phyloP scores from a whole-genome alignment of 2,329 filamentous ascomycete genomes.

The Ophiostoma angusticollis region DNA sequence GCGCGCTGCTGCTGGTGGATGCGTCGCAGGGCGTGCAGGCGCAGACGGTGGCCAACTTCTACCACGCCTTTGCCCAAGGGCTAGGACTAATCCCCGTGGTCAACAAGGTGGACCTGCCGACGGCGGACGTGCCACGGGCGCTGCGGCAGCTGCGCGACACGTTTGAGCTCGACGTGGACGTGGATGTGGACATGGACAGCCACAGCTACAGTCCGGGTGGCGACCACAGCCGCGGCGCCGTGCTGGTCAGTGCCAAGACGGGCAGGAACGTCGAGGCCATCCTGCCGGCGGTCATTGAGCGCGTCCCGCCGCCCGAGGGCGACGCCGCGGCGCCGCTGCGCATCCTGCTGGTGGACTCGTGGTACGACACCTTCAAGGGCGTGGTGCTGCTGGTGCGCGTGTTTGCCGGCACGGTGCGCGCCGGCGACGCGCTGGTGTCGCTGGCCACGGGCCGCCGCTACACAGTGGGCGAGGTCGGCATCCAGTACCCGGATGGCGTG shows the following conservation, averaged over 20 bases:
- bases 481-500: slow-evolving; percentile 83
- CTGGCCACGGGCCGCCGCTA: slow-evolving; percentile 84
- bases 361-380: slow-evolving; percentile 94
- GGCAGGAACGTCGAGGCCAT: slow-evolving; percentile 76
- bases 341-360: slow-evolving; percentile 87
- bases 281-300: slow-evolving; percentile 72
- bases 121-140: slow-evolving; percentile 75
- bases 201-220: no score
- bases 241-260: slow-evolving; percentile 78
- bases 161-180: slow-evolving; percentile 74
- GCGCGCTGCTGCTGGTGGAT: slow-evolving; percentile 83
- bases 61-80: slow-evolving; percentile 87
- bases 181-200: no score
- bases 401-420: slow-evolving; percentile 73
- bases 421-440: slow-evolving; percentile 77
- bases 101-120: slow-evolving; percentile 91
- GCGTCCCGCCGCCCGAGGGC: slow-evolving; percentile 69
- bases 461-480: slow-evolving; percentile 88
- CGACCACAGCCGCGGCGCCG: slow-evolving; percentile 32
- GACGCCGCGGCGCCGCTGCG: slow-evolving; percentile 57
- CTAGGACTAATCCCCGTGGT: slow-evolving; percentile 79
- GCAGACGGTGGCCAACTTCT: slow-evolving; percentile 97
- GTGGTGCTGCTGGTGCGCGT: slow-evolving; percentile 83
- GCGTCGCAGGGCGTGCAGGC: slow-evolving; percentile 94
- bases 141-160: slow-evolving; percentile 73